A percentile compares a stretch with the other conserved stretches of the same genome.
phyloP scores from a whole-genome alignment of 148 eudicot species.

The Oxyria digyna region DNA sequence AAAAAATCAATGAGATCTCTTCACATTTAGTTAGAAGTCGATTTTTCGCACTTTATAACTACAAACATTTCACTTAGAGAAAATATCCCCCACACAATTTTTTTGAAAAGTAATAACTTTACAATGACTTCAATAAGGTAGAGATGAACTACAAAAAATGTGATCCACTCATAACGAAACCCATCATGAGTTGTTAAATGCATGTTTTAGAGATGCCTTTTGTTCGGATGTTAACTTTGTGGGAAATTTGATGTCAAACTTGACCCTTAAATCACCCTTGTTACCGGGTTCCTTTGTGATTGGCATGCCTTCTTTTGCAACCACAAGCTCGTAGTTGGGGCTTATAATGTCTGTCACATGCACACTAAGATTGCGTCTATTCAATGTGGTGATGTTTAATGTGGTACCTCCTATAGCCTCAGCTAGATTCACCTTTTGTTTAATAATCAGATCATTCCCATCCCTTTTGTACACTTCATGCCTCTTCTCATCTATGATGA shows the following conservation, averaged over 20 bases:
- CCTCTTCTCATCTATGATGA: conserved; percentile 77
- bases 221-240: conserved; percentile 40
- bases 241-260: conserved; percentile 62
- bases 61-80: too few species aligned
- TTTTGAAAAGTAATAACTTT: too few species aligned
- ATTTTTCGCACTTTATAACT: too few species aligned
- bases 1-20: too few species aligned
- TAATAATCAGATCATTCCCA: conserved; percentile 51
- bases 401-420: conserved; percentile 67
- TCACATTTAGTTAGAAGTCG: too few species aligned
- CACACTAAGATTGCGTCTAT: conserved; percentile 39
- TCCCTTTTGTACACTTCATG: conserved; percentile 53
- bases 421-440: conserved; percentile 31
- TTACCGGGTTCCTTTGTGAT: conserved; percentile 51
- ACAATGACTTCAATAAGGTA: too few species aligned
- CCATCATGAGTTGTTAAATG: conserved; percentile 16
- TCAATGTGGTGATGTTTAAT: conserved; percentile 39
- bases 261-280: conserved; percentile 52
- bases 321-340: conserved; percentile 49
- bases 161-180: too few species aligned
- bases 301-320: conserved; percentile 64
- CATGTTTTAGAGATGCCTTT: conserved; percentile 42
- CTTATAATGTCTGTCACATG: conserved; percentile 42
- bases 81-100: too few species aligned
- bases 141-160: too few species aligned